These are phyloP conservation scores for Rhizophora mangle DNA, from an alignment of 345 rosid species.

Conservation along the genomic window DNA sequence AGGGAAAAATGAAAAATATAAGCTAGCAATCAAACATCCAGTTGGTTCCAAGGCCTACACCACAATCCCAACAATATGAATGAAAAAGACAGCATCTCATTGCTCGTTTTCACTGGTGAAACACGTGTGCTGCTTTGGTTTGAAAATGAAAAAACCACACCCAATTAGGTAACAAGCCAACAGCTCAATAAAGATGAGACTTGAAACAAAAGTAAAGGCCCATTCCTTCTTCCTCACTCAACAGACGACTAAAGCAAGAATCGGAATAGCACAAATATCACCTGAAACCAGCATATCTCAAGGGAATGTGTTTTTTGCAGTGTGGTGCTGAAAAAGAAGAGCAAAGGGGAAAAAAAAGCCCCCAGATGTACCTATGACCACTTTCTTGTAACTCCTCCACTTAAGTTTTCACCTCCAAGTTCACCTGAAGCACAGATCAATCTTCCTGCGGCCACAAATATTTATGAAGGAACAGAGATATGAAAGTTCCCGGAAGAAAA, in stretches of 20 bases:
- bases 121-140: constrained; percentile 16
- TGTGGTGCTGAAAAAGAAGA: constrained; percentile 17
- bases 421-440: constrained; percentile 27
- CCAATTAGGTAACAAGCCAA: constrained; percentile 36
- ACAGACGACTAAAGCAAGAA: constrained; percentile 13
- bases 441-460: constrained; percentile 25
- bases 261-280: constrained; percentile 20
- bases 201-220: constrained; percentile 51
- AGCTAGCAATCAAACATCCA: constrained; percentile 14
- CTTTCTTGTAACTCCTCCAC: constrained; percentile 39
- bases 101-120: neutral
- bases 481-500: constrained; percentile 53
- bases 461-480: constrained; percentile 35
- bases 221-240: constrained; percentile 54
- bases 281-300: constrained; percentile 14
- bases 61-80: constrained; percentile 12
- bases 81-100: neutral
- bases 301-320: constrained; percentile 31
- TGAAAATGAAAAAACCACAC: constrained; percentile 18
- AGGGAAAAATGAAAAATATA: constrained; percentile 7
- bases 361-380: constrained; percentile 50
- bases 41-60: neutral
- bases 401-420: constrained; percentile 44
- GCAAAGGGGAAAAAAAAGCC: constrained; percentile 47
- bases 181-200: constrained; percentile 27